Evolutionary conservation across 495 filamentous ascomycete genomes (phyloP), one percentile per base, ranked within the genome.

Genomic region (Pseudevernia furfuracea): DNA sequence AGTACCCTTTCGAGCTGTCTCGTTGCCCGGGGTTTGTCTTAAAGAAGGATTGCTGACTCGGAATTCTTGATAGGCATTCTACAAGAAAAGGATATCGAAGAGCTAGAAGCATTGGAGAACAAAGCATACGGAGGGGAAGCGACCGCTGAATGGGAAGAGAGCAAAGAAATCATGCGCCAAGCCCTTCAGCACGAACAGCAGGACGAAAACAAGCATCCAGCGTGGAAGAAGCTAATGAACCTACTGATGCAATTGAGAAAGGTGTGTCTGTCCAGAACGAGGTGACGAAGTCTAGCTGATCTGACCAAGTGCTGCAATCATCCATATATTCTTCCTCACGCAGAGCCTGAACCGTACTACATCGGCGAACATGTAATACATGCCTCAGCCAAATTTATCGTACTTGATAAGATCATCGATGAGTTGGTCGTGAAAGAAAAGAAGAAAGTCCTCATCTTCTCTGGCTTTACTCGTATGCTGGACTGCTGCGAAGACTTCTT

Each of bases 371-470:
- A 85, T 66, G 65, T 87, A 21, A 79, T 86, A 19, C 72, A 74
- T 9, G 80, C 79, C 1, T 87, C 85, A 3, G 83, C 82, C 21
- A 89, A 89, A 61, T 86, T 88, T 69, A 82, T 87, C 32, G 75
- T 87, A 8, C 75, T 89, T 0, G 79, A 84, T 46, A 88, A 87
- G 69, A 74, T 89, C 19, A 68, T 89, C 34, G 74, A 78, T 9
- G 76, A 86, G 63, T 74, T 84, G 21, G 83, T 87, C 2, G 71
- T 83, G n/a, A 77, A 77, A 23, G 71, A 81, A 44, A 75, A 77
- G 36, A 84, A 84, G 69, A 87, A 88, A 69, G 72, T 87, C 17
- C 73, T 89, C 14, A 82, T 88, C 11, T 88, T 89, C 63, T 84
- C 84, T 2, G 79, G 81, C 1, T 87, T 87, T 64, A 84, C 82